Evolutionary conservation across 805 yeast genomes (phyloP).

Genomic region (Teunomyces gatunensis): DNA sequence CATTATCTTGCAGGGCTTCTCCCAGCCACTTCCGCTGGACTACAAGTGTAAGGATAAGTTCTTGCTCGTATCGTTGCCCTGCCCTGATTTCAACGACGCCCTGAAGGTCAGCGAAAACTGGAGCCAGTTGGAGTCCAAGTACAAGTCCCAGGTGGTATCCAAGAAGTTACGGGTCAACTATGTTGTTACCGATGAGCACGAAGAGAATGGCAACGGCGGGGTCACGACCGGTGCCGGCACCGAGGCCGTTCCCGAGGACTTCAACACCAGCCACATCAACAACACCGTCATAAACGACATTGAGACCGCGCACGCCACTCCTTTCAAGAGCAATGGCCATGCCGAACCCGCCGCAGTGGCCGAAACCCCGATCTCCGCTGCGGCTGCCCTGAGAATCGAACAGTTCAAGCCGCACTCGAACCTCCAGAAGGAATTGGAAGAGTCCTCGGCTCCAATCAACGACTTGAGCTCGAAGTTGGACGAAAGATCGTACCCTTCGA

Average conservation of each 20-base stretch:
- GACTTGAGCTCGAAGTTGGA: slow-evolving; percentile 45
- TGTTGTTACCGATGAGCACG: slow-evolving; percentile 26
- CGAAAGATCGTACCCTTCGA: slow-evolving; percentile 25
- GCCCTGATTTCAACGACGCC: slow-evolving; percentile 57
- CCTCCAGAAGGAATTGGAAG: slow-evolving; percentile 32
- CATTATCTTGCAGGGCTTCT: slow-evolving; percentile 80
- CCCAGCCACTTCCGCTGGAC: slow-evolving; percentile 69
- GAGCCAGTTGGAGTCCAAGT: slow-evolving; percentile 65
- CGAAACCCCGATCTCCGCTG: slow-evolving; percentile 9
- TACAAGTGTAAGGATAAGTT: slow-evolving; percentile 90
- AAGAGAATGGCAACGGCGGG: slow-evolving; percentile 18
- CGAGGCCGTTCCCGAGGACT: slow-evolving; percentile 14
- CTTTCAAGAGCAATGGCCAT: slow-evolving; percentile 7
- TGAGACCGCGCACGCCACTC: slow-evolving; percentile 12
- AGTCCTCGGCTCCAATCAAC: slow-evolving; percentile 42
- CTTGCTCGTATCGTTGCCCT: slow-evolving; percentile 81
- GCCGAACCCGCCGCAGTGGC: slow-evolving; percentile 14
- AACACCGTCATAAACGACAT: slow-evolving; percentile 9
- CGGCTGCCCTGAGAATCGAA: slow-evolving; percentile 10
- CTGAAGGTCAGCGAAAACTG: slow-evolving; percentile 65
- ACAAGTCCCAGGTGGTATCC: slow-evolving; percentile 53
- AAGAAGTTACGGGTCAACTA: slow-evolving; percentile 68
- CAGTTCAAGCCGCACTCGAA: slow-evolving; percentile 8
- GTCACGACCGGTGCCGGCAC: slow-evolving; percentile 8
- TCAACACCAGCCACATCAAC: slow-evolving; percentile 11